phyloP scores from a whole-genome alignment of 805 yeast genomes.

The Millerozyma miso region DNA sequence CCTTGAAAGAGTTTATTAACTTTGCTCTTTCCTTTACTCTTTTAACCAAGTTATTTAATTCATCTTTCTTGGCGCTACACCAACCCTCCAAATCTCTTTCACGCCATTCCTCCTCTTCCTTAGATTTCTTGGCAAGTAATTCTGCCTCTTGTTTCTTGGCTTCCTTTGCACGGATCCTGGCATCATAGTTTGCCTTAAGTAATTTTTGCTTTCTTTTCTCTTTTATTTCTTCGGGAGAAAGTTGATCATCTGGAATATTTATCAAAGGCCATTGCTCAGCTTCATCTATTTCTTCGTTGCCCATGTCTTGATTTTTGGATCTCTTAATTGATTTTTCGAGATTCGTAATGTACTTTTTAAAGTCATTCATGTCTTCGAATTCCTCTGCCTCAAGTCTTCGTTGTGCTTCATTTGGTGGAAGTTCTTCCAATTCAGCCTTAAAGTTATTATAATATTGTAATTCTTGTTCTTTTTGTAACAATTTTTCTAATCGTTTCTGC shows the following conservation, averaged over 20 bases:
- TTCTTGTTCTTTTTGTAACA: conserved; percentile 78
- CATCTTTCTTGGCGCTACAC: conserved; percentile 66
- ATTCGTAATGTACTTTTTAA: conserved; percentile 58
- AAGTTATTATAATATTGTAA: conserved; percentile 63
- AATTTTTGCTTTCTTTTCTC: conserved; percentile 84
- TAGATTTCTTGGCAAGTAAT: conserved; percentile 54
- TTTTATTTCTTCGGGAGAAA: conserved; percentile 72
- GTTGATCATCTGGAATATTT: conserved; percentile 79
- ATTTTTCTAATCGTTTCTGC: conserved; percentile 72
- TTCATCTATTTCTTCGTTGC: conserved; percentile 37
- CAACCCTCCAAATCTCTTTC: conserved; percentile 69
- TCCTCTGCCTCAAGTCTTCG: conserved; percentile 65
- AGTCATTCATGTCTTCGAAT: conserved; percentile 69
- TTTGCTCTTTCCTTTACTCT: conserved; percentile 64
- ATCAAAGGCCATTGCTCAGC: conserved; percentile 55
- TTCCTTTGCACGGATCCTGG: conserved; percentile 74
- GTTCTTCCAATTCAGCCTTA: conserved; percentile 44
- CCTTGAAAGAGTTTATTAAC: conserved; percentile 71
- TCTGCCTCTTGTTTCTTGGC: conserved; percentile 68
- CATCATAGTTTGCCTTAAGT: conserved; percentile 83
- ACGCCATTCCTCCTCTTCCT: conserved; percentile 76
- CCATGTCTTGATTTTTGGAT: conserved; percentile 61
- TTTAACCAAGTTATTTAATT: conserved; percentile 56
- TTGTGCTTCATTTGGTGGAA: conserved; percentile 51
- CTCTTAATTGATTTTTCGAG: conserved; percentile 67